Percentiles rank a stretch among this genome's conserved stretches.
These are phyloP conservation scores for Mortierella sp. DNA, from an alignment of 371 early-diverging fungal genomes.

Conservation along the genomic window DNA sequence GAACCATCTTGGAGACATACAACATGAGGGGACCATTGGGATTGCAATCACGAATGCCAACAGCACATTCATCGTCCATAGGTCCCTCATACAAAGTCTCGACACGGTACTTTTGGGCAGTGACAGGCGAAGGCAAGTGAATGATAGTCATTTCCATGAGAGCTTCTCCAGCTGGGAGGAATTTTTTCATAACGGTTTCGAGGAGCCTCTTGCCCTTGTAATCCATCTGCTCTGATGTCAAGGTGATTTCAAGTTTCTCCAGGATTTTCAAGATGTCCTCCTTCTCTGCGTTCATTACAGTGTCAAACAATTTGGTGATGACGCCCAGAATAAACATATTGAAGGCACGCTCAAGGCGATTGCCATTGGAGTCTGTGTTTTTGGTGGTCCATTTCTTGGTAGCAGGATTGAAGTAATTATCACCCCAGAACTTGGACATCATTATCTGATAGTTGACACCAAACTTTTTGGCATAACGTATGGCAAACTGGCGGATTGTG, in stretches of 20 bases:
- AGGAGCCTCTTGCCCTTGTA: slow-evolving; percentile 96
- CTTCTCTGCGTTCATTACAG: slow-evolving; percentile 97
- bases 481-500: slow-evolving; percentile 99
- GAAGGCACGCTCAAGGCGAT: slow-evolving; percentile 95
- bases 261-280: slow-evolving; percentile 81
- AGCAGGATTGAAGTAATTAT: slow-evolving; percentile 97
- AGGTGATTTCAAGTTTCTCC: slow-evolving; percentile 90
- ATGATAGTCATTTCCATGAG: slow-evolving; percentile 99
- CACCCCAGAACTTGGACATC: slow-evolving; percentile 97
- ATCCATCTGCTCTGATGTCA: slow-evolving; percentile 91
- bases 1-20: slow-evolving; percentile 99
- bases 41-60: slow-evolving; percentile 92
- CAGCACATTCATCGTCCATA: slow-evolving; percentile 95
- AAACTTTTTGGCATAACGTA: slow-evolving; percentile 97
- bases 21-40: slow-evolving; percentile 98
- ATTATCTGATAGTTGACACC: slow-evolving; percentile 96
- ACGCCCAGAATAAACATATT: slow-evolving; percentile 99
- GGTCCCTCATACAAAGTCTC: slow-evolving; percentile 99
- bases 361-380: slow-evolving; percentile 81
- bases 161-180: slow-evolving; percentile 99
- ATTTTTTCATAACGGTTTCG: slow-evolving; percentile 98
- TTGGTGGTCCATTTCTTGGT: slow-evolving; percentile 97
- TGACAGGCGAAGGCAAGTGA: slow-evolving; percentile 98
- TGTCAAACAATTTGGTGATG: slow-evolving; percentile 98
- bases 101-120: slow-evolving; percentile 96